phyloP scores from a whole-genome alignment of 2,329 filamentous ascomycete genomes.

The Didymella keratinophila region DNA sequence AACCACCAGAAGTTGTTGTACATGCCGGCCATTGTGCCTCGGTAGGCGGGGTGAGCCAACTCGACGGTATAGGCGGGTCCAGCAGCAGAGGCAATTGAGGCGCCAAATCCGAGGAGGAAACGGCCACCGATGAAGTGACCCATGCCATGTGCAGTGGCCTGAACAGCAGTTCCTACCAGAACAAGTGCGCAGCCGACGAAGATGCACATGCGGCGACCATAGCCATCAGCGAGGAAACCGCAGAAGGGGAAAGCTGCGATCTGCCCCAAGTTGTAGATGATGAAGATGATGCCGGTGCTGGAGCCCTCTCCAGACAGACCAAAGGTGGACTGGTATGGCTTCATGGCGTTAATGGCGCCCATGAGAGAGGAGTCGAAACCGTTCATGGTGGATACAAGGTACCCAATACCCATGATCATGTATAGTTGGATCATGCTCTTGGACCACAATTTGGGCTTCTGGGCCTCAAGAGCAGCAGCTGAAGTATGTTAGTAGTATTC shows the following conservation, averaged over 20 bases:
- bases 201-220: constrained; percentile 63
- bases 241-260: constrained; percentile 60
- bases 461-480: constrained; percentile 46
- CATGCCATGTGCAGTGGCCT: constrained; percentile 57
- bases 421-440: constrained; percentile 45
- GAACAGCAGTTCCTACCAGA: constrained; percentile 61
- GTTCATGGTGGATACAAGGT: constrained; percentile 47
- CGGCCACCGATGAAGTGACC: constrained; percentile 62
- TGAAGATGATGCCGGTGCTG: constrained; percentile 58
- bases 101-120: constrained; percentile 57
- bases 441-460: constrained; percentile 43
- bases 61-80: constrained; percentile 68
- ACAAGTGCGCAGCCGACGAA: constrained; percentile 64
- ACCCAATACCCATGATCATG: constrained; percentile 45
- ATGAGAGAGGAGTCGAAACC: constrained; percentile 51
- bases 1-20: constrained; percentile 58
- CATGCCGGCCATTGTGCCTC: constrained; percentile 67
- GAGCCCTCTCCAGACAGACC: constrained; percentile 58
- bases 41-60: constrained; percentile 66
- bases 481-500: constrained; percentile 14
- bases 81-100: constrained; percentile 63
- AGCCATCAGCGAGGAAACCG: constrained; percentile 51
- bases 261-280: constrained; percentile 58
- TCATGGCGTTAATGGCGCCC: constrained; percentile 63
- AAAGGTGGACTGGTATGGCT: constrained; percentile 60